Percentiles rank a stretch among this genome's conserved stretches.
phyloP scores from a whole-genome alignment of 2,329 filamentous ascomycete genomes.

The Acarospora socialis region DNA sequence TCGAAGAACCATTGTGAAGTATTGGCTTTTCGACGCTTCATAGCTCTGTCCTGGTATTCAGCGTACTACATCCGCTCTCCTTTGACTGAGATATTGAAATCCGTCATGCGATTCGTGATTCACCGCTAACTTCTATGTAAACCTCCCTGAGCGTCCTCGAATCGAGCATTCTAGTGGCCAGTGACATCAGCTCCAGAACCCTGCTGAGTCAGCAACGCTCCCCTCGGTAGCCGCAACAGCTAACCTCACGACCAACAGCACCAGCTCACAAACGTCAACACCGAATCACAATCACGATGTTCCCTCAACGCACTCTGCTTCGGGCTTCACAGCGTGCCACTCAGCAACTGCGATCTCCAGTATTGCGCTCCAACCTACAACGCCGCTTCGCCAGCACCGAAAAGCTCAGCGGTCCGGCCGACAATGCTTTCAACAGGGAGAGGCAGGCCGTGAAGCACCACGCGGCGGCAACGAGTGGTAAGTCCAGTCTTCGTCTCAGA shows the following conservation, averaged over 20 bases:
- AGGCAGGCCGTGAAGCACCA: slow-evolving; percentile 82
- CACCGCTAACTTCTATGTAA: no score
- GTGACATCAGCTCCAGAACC: no score
- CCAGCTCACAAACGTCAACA: slow-evolving; percentile 6
- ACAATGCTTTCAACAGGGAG: slow-evolving; percentile 92
- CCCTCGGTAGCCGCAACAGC: no score
- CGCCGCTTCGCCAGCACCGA: slow-evolving; percentile 56
- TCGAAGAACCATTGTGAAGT: slow-evolving; percentile 50
- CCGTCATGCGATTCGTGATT: no score
- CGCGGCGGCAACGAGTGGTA: slow-evolving; percentile 70
- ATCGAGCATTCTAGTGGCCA: no score
- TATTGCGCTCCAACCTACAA: slow-evolving; percentile 45
- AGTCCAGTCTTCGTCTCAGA: slow-evolving; percentile 24
- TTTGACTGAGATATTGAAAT: no score
- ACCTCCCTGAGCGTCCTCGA: no score
- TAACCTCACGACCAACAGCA: no score
- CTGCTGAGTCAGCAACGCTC: no score
- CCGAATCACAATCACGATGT: slow-evolving; percentile 37
- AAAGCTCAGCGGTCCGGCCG: slow-evolving; percentile 45
- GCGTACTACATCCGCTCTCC: no score
- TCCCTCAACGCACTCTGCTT: slow-evolving; percentile 46
- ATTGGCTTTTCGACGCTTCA: slow-evolving; percentile 10
- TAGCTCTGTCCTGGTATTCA: no score
- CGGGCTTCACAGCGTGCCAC: slow-evolving; percentile 50
- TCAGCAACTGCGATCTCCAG: slow-evolving; percentile 42